A percentile compares a stretch with the other conserved stretches of the same genome.
Conservation (phyloP, 1,139 yeast genomes). For the Spencermartinsiella ligniputridi region DNA sequence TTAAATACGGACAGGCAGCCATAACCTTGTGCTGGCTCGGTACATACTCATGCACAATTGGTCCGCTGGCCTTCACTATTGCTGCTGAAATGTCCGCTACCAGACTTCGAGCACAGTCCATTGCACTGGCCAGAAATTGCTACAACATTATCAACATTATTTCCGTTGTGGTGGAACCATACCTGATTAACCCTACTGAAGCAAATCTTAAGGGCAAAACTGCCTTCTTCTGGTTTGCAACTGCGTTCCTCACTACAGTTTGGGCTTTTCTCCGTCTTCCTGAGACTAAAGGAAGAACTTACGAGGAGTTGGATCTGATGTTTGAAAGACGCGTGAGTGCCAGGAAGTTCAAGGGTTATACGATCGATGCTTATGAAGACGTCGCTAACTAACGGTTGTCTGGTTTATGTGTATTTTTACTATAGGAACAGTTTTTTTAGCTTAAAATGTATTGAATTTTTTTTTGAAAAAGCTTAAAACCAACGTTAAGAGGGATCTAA, state of each 20-base stretch:
- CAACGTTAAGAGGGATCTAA: too few relatives aligned
- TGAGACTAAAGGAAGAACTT: conserved; percentile 53
- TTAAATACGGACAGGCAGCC: conserved; percentile 13
- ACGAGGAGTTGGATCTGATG: conserved; percentile 53
- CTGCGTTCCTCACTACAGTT: conserved; percentile 30
- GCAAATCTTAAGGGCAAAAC: conserved; percentile 56
- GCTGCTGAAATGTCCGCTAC: conserved; percentile 11
- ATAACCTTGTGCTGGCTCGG: conserved; percentile 23
- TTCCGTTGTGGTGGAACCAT: conserved; percentile 45
- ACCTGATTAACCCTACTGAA: conserved; percentile 52
- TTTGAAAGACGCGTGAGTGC: conserved; percentile 44
- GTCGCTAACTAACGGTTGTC: too few relatives aligned
- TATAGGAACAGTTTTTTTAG: too few relatives aligned
- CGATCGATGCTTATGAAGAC: conserved; percentile 4
- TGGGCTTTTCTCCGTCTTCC: conserved; percentile 54
- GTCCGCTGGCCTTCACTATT: conserved; percentile 9
- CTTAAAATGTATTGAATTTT: too few relatives aligned
- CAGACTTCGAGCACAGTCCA: conserved; percentile 49
- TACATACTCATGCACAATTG: conserved; percentile 45
- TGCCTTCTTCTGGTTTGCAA: conserved; percentile 50
- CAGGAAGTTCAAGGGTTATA: conserved; percentile 36
- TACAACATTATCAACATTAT: conserved; percentile 38
- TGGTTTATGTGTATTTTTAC: too few relatives aligned
- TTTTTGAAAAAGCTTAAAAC: too few relatives aligned
- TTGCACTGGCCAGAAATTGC: conserved; percentile 47